A percentile compares a stretch with the other conserved stretches of the same genome.
Conservation (phyloP, 2,329 filamentous ascomycete genomes). For the Dryadomyces quercus-mongolicae region DNA sequence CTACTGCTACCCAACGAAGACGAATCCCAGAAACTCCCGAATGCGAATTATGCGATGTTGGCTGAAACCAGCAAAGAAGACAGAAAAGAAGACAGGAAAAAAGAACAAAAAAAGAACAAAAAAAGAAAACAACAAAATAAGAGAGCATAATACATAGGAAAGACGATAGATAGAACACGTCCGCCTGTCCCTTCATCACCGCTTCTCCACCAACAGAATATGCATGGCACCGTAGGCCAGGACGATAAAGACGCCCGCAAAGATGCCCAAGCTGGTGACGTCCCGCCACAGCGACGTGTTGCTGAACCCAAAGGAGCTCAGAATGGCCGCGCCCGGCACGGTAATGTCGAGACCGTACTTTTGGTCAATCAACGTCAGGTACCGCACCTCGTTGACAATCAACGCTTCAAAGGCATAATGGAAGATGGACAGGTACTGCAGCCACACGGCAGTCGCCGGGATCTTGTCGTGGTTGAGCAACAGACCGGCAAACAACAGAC, state of each 20-base stretch:
- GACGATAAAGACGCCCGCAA: conserved; percentile 72
- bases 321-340: conserved; percentile 83
- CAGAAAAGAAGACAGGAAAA: no score
- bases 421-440: conserved; percentile 92
- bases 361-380: conserved; percentile 78
- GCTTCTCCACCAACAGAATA: conserved; percentile 78
- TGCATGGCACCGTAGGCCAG: conserved; percentile 91
- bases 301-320: conserved; percentile 91
- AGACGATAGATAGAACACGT: background rate
- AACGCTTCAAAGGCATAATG: conserved; percentile 95
- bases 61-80: background rate
- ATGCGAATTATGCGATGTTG: background rate
- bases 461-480: conserved; percentile 92
- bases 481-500: conserved; percentile 83
- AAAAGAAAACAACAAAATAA: background rate
- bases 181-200: conserved; percentile 36
- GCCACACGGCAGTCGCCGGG: conserved; percentile 71
- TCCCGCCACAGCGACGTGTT: conserved; percentile 79
- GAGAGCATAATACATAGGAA: background rate
- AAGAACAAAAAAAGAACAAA: no score
- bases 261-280: conserved; percentile 67
- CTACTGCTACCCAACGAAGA: background rate
- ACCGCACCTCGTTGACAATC: conserved; percentile 93
- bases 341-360: conserved; percentile 96
- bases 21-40: background rate